Evolutionary conservation across 2,329 filamentous ascomycete genomes (phyloP).

Genomic region (Nemania abortiva): DNA sequence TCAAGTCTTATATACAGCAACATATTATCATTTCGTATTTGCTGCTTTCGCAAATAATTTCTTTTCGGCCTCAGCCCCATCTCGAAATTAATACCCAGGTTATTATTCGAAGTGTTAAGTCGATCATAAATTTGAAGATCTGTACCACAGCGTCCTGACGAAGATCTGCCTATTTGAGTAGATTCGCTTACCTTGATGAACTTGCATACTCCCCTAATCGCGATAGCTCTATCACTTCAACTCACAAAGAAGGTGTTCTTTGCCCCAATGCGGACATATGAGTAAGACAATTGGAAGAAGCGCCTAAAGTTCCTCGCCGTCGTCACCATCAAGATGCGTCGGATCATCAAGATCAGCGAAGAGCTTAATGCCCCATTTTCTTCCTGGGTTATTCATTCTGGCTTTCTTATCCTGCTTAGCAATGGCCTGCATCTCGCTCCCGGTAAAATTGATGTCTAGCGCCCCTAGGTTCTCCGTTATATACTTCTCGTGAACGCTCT

Average conservation of each 20-base stretch:
- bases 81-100: no score
- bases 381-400: constrained; percentile 55
- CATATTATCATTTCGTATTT: no score
- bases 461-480: constrained; percentile 63
- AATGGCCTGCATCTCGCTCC: constrained; percentile 55
- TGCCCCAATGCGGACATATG: not conserved
- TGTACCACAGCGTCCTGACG: no score
- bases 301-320: constrained; percentile 40
- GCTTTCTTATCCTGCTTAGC: constrained; percentile 49
- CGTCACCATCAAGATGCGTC: constrained; percentile 40
- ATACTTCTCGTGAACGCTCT: constrained; percentile 58
- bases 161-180: no score
- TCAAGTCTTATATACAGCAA: no score
- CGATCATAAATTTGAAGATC: no score
- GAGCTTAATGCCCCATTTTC: constrained; percentile 55
- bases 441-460: constrained; percentile 58
- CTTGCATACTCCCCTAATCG: no score
- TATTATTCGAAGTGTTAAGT: no score
- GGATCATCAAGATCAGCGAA: constrained; percentile 57
- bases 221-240: no score
- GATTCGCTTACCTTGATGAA: no score
- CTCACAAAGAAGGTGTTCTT: not conserved
- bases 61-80: no score
- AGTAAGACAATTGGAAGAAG: not conserved
- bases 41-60: no score